These are phyloP conservation scores for Colletotrichum shisoi DNA, from an alignment of 2,329 filamentous ascomycete genomes.

Conservation along the genomic window DNA sequence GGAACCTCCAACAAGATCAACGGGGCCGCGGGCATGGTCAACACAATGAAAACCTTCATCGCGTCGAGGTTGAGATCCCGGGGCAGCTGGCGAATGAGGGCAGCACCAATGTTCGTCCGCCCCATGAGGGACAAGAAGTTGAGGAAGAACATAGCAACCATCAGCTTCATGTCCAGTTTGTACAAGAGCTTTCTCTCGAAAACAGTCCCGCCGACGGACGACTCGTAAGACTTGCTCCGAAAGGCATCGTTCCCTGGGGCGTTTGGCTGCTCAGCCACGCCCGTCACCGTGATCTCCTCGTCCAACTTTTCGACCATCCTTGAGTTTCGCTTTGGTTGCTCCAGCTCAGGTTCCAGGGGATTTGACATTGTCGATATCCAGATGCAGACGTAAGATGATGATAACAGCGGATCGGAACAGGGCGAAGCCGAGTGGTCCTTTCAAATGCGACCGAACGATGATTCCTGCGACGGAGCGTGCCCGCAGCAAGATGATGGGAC, in stretches of 20 bases:
- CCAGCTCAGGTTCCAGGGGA: neutral
- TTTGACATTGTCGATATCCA: neutral
- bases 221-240: conserved; percentile 11
- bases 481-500: neutral
- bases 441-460: neutral
- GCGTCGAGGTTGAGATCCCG: conserved; percentile 42
- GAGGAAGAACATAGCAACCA: conserved; percentile 44
- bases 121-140: conserved; percentile 45
- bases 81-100: conserved; percentile 42
- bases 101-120: conserved; percentile 43
- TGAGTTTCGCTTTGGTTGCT: conserved; percentile 4
- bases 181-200: conserved; percentile 44
- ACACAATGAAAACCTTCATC: conserved; percentile 41
- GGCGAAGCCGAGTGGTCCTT: neutral
- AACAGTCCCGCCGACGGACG: neutral
- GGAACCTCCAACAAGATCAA: conserved; percentile 40
- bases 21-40: conserved; percentile 39
- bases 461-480: neutral
- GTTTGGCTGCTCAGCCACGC: neutral
- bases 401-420: neutral
- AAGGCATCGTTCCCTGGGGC: conserved; percentile 1
- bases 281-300: conserved; percentile 3
- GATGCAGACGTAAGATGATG: neutral
- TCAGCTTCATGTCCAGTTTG: conserved; percentile 41
- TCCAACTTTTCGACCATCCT: conserved; percentile 18